These are phyloP conservation scores for Kodamaea ohmeri DNA, from an alignment of 1,139 yeast genomes.

Conservation along the genomic window DNA sequence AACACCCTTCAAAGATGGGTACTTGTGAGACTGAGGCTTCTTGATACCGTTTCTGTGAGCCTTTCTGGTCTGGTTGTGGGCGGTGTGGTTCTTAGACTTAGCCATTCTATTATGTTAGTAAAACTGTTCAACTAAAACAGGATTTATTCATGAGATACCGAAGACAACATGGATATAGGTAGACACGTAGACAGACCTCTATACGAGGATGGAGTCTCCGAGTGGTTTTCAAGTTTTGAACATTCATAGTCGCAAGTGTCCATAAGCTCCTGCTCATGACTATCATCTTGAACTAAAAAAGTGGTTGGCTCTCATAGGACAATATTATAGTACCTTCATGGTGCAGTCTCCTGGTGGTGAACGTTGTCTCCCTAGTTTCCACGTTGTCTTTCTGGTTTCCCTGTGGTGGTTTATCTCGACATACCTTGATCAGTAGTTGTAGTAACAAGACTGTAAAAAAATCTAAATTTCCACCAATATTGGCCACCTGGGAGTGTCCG, in stretches of 20 bases:
- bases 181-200: too few relatives aligned
- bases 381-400: background rate
- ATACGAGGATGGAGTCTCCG: too few relatives aligned
- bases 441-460: slow-evolving; percentile 8
- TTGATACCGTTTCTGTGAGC: slow-evolving; percentile 99
- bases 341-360: too few relatives aligned
- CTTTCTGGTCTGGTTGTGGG: slow-evolving; percentile 99
- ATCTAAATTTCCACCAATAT: slow-evolving; percentile 4
- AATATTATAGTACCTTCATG: too few relatives aligned
- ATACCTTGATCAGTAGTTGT: slow-evolving; percentile 6
- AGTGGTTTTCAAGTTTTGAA: too few relatives aligned
- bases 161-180: too few relatives aligned
- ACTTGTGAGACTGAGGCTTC: slow-evolving; percentile 97
- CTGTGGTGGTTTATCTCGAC: slow-evolving; percentile 1
- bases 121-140: too few relatives aligned
- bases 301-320: too few relatives aligned
- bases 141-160: too few relatives aligned
- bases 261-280: too few relatives aligned
- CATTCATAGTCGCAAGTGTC: too few relatives aligned
- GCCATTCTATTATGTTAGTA: slow-evolving; percentile 62
- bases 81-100: slow-evolving; percentile 99
- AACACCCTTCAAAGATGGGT: slow-evolving; percentile 98
- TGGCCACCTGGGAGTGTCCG: slow-evolving; percentile 1
- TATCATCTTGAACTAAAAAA: too few relatives aligned
- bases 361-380: background rate